A percentile compares a stretch with the other conserved stretches of the same genome.
Conservation (phyloP, 495 filamentous ascomycete genomes). For the Daldinia bambusicola region DNA sequence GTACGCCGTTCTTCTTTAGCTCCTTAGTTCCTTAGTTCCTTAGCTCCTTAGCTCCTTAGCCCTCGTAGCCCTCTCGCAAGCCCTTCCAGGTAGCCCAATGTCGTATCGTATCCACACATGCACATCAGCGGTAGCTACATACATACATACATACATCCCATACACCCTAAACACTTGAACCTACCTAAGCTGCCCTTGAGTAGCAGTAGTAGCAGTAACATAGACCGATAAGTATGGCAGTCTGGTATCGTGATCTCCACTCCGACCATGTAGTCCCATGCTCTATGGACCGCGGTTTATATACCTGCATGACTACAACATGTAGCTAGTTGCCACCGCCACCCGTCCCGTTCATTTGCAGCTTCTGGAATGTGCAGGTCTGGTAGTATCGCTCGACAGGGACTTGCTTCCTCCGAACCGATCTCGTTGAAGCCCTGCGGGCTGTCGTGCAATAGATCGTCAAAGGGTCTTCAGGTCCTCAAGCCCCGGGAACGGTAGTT, state of each 20-base stretch:
- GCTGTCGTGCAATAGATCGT: slow-evolving; percentile 41
- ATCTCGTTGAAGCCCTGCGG: slow-evolving; percentile 45
- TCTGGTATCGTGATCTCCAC: slow-evolving; percentile 48
- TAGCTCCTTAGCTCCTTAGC: slow-evolving; percentile 16
- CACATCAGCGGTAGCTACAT: slow-evolving; percentile 43
- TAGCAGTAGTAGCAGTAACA: slow-evolving; percentile 38
- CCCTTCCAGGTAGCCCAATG: slow-evolving; percentile 25
- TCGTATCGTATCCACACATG: slow-evolving; percentile 45
- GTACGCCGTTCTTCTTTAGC: slow-evolving; percentile 36
- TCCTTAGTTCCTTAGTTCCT: slow-evolving; percentile 30
- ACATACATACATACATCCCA: slow-evolving; percentile 14
- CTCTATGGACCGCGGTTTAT: too few relatives aligned
- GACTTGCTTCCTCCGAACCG: slow-evolving; percentile 45
- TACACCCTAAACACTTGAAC: slow-evolving; percentile 13
- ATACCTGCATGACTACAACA: slow-evolving; percentile 20
- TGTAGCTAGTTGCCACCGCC: slow-evolving; percentile 46
- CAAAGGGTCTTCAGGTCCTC: slow-evolving; percentile 40
- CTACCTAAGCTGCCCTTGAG: slow-evolving; percentile 21
- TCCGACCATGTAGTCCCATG: slow-evolving; percentile 38
- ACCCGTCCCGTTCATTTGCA: slow-evolving; percentile 45
- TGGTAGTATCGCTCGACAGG: slow-evolving; percentile 45
- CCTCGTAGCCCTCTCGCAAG: slow-evolving; percentile 4
- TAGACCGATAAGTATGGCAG: slow-evolving; percentile 36
- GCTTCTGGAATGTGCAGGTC: slow-evolving; percentile 42
- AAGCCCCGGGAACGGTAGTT: slow-evolving; percentile 42